These are phyloP conservation scores for Microsporum audouinii DNA, from an alignment of 2,329 filamentous ascomycete species.

Conservation along the genomic window DNA sequence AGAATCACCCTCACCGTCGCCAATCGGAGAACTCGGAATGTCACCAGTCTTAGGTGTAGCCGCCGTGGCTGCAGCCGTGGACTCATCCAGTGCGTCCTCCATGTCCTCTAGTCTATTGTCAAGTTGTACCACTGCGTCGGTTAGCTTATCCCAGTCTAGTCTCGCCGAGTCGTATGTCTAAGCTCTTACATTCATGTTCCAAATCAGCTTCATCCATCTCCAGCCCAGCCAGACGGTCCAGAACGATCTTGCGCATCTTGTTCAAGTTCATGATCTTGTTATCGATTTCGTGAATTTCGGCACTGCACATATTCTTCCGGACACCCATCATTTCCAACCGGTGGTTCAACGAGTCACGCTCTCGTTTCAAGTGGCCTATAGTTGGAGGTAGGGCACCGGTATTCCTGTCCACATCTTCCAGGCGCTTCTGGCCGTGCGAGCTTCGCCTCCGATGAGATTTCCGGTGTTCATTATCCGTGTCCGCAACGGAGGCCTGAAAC, in stretches of 20 bases:
- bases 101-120: slow-evolving; percentile 53
- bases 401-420: slow-evolving; percentile 50
- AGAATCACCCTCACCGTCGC: slow-evolving; percentile 43
- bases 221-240: slow-evolving; percentile 72
- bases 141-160: background rate
- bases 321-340: slow-evolving; percentile 82
- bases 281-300: slow-evolving; percentile 92
- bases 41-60: slow-evolving; percentile 30
- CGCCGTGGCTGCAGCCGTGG: slow-evolving; percentile 21
- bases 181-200: slow-evolving; percentile 63
- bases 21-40: slow-evolving; percentile 37
- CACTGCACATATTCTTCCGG: slow-evolving; percentile 93
- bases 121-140: slow-evolving; percentile 41
- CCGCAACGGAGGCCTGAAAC: slow-evolving; percentile 81
- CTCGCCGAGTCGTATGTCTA: slow-evolving; percentile 19
- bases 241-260: slow-evolving; percentile 81
- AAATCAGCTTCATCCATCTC: slow-evolving; percentile 85
- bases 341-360: slow-evolving; percentile 68
- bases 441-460: slow-evolving; percentile 57
- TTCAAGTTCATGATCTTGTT: slow-evolving; percentile 90
- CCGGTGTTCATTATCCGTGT: slow-evolving; percentile 51
- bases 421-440: slow-evolving; percentile 63
- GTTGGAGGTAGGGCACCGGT: slow-evolving; percentile 49
- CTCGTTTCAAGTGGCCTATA: slow-evolving; percentile 63
- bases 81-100: slow-evolving; percentile 44